These are phyloP conservation scores for Neopestalotiopsis sp. DNA, from an alignment of 2,329 filamentous ascomycete genomes.

Conservation along the genomic window DNA sequence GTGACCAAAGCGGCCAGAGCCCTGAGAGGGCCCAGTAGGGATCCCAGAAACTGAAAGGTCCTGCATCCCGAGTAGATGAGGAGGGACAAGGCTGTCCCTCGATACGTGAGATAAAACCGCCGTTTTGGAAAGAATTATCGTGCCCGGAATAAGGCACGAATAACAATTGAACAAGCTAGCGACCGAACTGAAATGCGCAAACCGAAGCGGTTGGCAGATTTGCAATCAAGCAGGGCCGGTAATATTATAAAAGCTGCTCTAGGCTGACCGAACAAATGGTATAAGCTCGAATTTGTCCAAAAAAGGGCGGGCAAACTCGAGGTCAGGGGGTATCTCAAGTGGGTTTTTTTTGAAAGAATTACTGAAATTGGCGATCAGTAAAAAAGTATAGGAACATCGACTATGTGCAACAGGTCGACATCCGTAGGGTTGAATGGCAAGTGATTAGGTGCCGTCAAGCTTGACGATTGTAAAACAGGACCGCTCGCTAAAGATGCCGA, in stretches of 20 bases:
- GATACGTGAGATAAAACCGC: slow-evolving; percentile 77
- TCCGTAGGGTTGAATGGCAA: slow-evolving; percentile 22
- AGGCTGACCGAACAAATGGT: slow-evolving; percentile 29
- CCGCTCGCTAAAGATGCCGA: slow-evolving; percentile 18
- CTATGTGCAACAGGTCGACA: slow-evolving; percentile 33
- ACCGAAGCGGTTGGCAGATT: slow-evolving; percentile 22
- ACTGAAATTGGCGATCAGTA: slow-evolving; percentile 28
- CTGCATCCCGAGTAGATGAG: slow-evolving; percentile 91
- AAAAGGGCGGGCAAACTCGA: slow-evolving; percentile 31
- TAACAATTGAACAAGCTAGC: slow-evolving; percentile 31
- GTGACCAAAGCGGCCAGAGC: slow-evolving; percentile 69
- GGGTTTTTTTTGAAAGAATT: slow-evolving; percentile 23
- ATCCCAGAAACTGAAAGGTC: slow-evolving; percentile 72
- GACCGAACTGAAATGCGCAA: slow-evolving; percentile 20
- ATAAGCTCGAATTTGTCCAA: slow-evolving; percentile 32
- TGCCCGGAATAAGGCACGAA: slow-evolving; percentile 52
- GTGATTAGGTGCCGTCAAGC: slow-evolving; percentile 25
- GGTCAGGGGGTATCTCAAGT: slow-evolving; percentile 33
- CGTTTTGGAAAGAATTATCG: slow-evolving; percentile 73
- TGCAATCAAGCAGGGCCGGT: slow-evolving; percentile 28
- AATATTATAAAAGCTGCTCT: slow-evolving; percentile 38
- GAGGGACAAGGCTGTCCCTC: slow-evolving; percentile 86
- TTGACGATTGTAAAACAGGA: slow-evolving; percentile 23
- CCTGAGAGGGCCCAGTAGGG: slow-evolving; percentile 61
- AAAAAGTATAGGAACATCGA: slow-evolving; percentile 29